phyloP scores from a whole-genome alignment of 2,329 filamentous ascomycete species.

The Arthrocladium fulminans region DNA sequence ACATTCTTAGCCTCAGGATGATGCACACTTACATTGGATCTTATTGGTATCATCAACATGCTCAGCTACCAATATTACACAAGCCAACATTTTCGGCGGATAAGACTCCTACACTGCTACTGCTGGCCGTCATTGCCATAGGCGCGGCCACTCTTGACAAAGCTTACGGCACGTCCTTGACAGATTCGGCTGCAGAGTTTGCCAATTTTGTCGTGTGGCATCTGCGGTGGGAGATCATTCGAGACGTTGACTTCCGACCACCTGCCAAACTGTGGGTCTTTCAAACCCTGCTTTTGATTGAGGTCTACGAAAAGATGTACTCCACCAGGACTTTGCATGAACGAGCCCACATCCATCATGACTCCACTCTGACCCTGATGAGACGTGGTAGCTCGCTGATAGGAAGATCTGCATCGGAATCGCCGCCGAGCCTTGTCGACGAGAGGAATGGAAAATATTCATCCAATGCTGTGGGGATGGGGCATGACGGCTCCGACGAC shows the following conservation, averaged over 20 bases:
- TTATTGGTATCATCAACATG: conserved; percentile 92
- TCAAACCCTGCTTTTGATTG: conserved; percentile 77
- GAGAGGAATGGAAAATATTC: conserved; percentile 38
- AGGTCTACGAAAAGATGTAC: conserved; percentile 97
- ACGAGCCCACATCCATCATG: conserved; percentile 91
- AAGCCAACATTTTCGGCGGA: conserved; percentile 88
- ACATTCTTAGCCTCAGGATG: conserved; percentile 75
- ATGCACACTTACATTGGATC: conserved; percentile 91
- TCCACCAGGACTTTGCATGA: conserved; percentile 87
- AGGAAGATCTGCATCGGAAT: conserved; percentile 74
- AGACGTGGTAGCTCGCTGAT: conserved; percentile 84
- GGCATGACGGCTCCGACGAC: conserved; percentile 62
- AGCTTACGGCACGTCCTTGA: conserved; percentile 63
- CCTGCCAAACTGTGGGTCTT: conserved; percentile 95
- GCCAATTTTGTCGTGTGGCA: conserved; percentile 89
- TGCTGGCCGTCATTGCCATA: conserved; percentile 85
- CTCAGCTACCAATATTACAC: conserved; percentile 88
- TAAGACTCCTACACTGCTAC: conserved; percentile 70
- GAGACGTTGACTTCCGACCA: conserved; percentile 78
- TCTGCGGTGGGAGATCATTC: conserved; percentile 92
- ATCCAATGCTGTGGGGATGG: conserved; percentile 42
- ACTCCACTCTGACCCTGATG: conserved; percentile 92
- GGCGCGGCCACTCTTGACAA: conserved; percentile 85
- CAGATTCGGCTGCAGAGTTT: conserved; percentile 67
- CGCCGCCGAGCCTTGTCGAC: conserved; percentile 65